Base-by-base conservation (phyloP, 2,329 filamentous ascomycete species). In the Curvularia verruculosa region DNA sequence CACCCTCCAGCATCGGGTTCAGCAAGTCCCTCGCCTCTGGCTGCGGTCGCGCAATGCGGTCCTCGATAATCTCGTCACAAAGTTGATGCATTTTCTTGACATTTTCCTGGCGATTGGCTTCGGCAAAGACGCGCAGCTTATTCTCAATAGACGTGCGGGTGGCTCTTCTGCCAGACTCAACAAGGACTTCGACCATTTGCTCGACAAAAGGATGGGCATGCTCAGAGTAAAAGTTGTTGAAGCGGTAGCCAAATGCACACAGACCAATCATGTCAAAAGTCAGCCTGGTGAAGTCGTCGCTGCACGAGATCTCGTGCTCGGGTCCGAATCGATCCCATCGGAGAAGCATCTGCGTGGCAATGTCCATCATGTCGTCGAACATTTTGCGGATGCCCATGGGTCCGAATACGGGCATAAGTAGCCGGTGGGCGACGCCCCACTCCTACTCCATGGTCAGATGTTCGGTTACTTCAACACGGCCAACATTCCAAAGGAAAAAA, bases 341-440 rank as follows among this genome's bases (percentile, higher is more conserved):
- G 18, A 56, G 54, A 19, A 56, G 29, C 54, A 56, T 56, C 29
- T 56, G 54, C 13, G 49, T 48, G 3, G 49, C 18, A 18, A 56
- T 29, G 12, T 56, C 54, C 49, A 56, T 56, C 54, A 56, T 56
- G 18, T 36, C 54, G 3, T 56, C 54, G 5, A 56, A 56, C 54
- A 56, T 56, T 4, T 44, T 53, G 1, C 54, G 43, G 18, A 56
- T 56, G 3, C 54, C 49, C 54, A 56, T 53, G 18, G 54, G 54
- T n/a, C 54, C 54, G 19, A 56, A 56, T 2, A 56, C 54, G 0
- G 54, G 54, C 54, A 56, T 53, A 12, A 56, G 37, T 18, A 56
- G 31, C 18, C 54, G 44, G 24, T 56, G 54, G 1, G 54, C 54
- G 2, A 56, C 43, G 3, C 49, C 54, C 54, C 54, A 56, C 5